Conservation (phyloP, 441 rosid genomes). For the Jatropha multifida region DNA sequence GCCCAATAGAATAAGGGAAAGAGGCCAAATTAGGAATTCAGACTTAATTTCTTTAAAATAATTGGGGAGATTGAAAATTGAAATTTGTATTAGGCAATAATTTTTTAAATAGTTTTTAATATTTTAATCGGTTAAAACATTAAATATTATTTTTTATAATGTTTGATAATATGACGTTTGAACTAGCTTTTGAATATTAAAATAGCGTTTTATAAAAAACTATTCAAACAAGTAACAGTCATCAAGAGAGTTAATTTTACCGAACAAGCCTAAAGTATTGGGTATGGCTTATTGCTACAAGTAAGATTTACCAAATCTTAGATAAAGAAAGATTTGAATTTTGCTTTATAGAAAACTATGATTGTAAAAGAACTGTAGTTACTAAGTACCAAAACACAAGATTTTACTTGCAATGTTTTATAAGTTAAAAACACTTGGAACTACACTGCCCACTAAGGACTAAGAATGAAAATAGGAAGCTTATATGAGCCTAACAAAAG, state of each 20-base stretch:
- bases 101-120: no score
- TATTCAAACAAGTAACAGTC: no score
- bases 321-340: slow-evolving; percentile 11
- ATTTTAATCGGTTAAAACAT: no score
- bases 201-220: no score
- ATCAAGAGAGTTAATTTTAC: no score
- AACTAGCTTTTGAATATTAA: no score
- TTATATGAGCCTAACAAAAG: slow-evolving; percentile 12
- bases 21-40: not conserved
- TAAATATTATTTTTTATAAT: no score
- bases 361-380: not conserved
- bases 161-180: no score
- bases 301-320: slow-evolving; percentile 12
- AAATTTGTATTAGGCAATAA: no score
- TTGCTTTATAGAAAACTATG: slow-evolving; percentile 7
- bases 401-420: not conserved
- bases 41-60: not conserved
- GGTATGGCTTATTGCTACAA: no score
- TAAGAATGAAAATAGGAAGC: slow-evolving; percentile 6
- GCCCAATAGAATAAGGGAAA: not conserved
- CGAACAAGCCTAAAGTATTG: no score
- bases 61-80: not conserved
- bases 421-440: not conserved
- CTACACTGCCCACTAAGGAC: slow-evolving; percentile 9
- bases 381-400: not conserved